A percentile compares a stretch with the other conserved stretches of the same genome.
phyloP scores from a whole-genome alignment of 2,329 filamentous ascomycete genomes.

The Triangularia setosa region DNA sequence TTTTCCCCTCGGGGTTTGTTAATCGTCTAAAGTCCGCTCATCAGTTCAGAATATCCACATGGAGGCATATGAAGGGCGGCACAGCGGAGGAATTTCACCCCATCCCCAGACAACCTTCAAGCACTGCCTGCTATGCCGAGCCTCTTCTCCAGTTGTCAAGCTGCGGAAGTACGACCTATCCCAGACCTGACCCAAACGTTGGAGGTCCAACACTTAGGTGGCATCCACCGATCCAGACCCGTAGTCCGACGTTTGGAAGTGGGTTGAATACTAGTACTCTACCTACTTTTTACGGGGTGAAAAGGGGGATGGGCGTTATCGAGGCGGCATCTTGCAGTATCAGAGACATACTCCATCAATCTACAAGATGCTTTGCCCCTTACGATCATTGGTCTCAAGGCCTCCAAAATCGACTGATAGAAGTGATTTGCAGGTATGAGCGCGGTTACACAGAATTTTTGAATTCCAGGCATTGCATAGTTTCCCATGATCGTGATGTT shows the following conservation, averaged over 20 bases:
- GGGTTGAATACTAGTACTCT: constrained; percentile 4
- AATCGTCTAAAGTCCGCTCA: not conserved
- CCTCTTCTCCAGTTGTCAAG: not conserved
- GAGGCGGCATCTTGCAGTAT: constrained; percentile 13
- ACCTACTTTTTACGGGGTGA: not conserved
- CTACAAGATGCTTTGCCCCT: not conserved
- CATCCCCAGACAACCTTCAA: constrained; percentile 1
- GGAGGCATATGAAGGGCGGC: not conserved
- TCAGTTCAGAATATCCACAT: not conserved
- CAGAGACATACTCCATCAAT: constrained; percentile 2
- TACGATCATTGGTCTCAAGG: constrained; percentile 7
- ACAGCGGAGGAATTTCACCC: not conserved
- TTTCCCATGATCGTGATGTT: not conserved
- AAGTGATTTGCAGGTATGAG: not conserved
- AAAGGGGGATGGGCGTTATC: not conserved
- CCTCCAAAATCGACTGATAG: constrained; percentile 5
- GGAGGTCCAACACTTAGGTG: constrained; percentile 11
- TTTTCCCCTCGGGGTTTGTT: not conserved
- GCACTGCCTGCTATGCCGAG: constrained; percentile 7
- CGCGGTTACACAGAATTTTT: not conserved
- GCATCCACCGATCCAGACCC: constrained; percentile 2
- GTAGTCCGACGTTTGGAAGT: constrained; percentile 12
- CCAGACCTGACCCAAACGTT: not conserved
- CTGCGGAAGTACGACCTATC: not conserved
- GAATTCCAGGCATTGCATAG: not conserved